phyloP scores from a whole-genome alignment of 208 protist genomes.

The Hexamita inflata region DNA sequence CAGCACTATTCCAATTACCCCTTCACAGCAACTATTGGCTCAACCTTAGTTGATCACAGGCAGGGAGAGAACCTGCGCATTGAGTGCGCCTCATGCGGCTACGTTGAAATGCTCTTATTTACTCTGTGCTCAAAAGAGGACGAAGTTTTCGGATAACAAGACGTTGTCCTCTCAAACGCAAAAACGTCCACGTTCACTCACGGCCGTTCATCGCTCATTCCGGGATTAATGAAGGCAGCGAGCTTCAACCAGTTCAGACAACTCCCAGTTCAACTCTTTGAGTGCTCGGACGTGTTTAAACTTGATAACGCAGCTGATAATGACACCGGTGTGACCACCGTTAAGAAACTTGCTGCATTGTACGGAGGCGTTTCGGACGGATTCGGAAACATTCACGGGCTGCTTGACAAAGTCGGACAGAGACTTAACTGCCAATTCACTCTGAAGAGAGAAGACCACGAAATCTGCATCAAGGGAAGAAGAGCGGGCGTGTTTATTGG shows the following conservation, averaged over 20 bases:
- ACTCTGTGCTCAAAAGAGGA: slow-evolving; percentile 48
- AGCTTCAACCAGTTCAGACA: slow-evolving; percentile 64
- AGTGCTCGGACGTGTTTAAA: slow-evolving; percentile 76
- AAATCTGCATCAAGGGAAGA: slow-evolving; percentile 25
- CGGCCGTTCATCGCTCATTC: slow-evolving; percentile 68
- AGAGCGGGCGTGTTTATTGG: slow-evolving; percentile 17
- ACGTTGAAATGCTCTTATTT: slow-evolving; percentile 80
- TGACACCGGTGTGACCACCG: slow-evolving; percentile 65
- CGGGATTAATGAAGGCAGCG: slow-evolving; percentile 78
- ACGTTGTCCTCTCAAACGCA: slow-evolving; percentile 69
- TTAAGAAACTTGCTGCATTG: slow-evolving; percentile 62
- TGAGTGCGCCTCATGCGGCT: slow-evolving; percentile 74
- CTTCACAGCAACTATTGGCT: slow-evolving; percentile 58
- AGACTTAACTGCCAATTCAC: neutral
- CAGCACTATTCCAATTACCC: slow-evolving; percentile 50
- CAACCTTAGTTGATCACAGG: slow-evolving; percentile 70
- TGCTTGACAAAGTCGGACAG: slow-evolving; percentile 27
- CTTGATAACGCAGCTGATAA: slow-evolving; percentile 52
- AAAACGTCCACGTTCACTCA: slow-evolving; percentile 74
- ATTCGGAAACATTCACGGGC: slow-evolving; percentile 50
- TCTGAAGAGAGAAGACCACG: slow-evolving; percentile 1
- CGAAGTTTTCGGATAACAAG: slow-evolving; percentile 38
- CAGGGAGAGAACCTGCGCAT: slow-evolving; percentile 65
- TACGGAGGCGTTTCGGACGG: slow-evolving; percentile 40
- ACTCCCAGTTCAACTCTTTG: slow-evolving; percentile 79